Evolutionary conservation across 2,329 filamentous ascomycete genomes (phyloP), one percentile per base, ranked within the genome.

Genomic region (Pyrenophora teres): DNA sequence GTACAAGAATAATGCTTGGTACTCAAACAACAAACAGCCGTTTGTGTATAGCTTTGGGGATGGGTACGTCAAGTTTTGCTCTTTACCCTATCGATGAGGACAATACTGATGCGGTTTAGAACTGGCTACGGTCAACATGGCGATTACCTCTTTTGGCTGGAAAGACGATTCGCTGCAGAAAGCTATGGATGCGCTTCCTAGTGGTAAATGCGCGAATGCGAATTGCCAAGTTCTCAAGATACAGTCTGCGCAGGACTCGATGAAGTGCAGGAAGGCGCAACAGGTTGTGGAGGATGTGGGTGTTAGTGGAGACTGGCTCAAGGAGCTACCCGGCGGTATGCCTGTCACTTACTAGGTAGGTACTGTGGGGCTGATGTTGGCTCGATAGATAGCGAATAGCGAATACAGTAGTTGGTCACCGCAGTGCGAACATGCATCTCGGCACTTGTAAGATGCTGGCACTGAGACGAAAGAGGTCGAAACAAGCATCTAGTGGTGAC

Each of bases 261-360:
- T 60, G 54, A 38, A 40, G 3, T 71, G 65, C 35, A 68, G 60
- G 54, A 70, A 69, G 51, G 38, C 72, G 27, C 78, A 81, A 59
- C 76, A 79, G 59, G 78, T 79, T 13, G 73, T 74, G 31, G 80
- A 82, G 68, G 56, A 75, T 8, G 78, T 81, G 46, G 67, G 67
- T 4, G 50, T 57, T 31, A 46, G 50, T 18, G 66, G 66, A 19
- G 40, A 42, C n/a, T 69, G 65, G 67, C 35, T 70, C 15, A 60
- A 60, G 13, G 55, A 69, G 47, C 61, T 71, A 46, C 68, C 68
- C 10, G 67, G 66, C n/a, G 66, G 64, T 37, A 57, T 57, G 16
- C n/a, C 48, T 3, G 56, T 70, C 3, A 64, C 48, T 10, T 62
- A 60, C 38, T 57, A 16, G 44, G 16, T 7, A 27, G 19, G 19